phyloP scores from a whole-genome alignment of 805 yeast species.

The Barnettozyma vustinii region DNA sequence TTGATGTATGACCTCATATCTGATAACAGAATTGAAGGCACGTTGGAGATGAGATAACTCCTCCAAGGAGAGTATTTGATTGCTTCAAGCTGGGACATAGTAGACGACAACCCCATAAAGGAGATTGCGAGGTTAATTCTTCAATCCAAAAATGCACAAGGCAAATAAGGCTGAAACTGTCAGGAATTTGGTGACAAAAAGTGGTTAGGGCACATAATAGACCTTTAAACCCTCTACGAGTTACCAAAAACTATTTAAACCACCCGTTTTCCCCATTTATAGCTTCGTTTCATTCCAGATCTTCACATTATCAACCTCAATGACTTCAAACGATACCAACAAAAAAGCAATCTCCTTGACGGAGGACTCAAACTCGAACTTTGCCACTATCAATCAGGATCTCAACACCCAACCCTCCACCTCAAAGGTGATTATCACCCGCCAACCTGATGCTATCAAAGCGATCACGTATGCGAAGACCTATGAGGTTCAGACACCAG shows the following conservation, averaged over 20 bases:
- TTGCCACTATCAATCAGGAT: neutral
- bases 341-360: neutral
- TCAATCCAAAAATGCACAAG: too few species aligned
- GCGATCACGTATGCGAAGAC: conserved; percentile 30
- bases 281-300: too few species aligned
- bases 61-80: too few species aligned
- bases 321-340: neutral
- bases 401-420: neutral
- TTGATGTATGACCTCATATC: neutral
- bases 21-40: too few species aligned
- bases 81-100: too few species aligned
- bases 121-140: too few species aligned
- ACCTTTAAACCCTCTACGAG: neutral
- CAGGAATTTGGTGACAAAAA: too few species aligned
- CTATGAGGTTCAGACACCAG: conserved; percentile 36
- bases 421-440: neutral
- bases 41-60: too few species aligned
- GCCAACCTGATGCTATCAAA: conserved; percentile 8
- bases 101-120: too few species aligned
- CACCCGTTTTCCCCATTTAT: neutral
- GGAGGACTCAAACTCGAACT: neutral
- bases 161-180: too few species aligned
- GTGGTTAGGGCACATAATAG: too few species aligned
- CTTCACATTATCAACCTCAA: neutral
- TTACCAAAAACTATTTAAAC: neutral